Conservation (phyloP, 2,329 filamentous ascomycete genomes). For the Colletotrichum sp. region DNA sequence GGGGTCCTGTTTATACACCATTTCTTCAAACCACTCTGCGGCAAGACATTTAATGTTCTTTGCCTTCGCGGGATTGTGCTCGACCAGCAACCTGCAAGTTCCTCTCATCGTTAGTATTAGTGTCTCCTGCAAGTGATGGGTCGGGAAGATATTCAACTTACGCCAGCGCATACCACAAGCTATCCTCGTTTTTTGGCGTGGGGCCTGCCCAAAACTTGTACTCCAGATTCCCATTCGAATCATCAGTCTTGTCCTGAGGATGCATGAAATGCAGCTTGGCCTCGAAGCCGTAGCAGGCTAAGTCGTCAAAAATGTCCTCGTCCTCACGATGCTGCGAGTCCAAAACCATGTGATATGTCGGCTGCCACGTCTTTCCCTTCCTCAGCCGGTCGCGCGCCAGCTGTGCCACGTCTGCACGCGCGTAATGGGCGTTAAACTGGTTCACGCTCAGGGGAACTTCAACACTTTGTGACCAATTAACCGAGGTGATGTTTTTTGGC, state of each 20-base stretch:
- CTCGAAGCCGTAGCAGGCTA: background rate
- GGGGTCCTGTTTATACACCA: too few relatives aligned
- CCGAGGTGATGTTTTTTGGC: background rate
- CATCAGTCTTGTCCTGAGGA: background rate
- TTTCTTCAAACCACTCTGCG: background rate
- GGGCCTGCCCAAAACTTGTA: background rate
- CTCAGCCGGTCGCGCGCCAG: background rate
- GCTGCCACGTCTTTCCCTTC: background rate
- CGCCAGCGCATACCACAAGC: conserved; percentile 6
- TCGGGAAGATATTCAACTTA: background rate
- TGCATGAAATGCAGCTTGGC: background rate
- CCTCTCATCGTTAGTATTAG: background rate
- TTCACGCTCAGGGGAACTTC: background rate
- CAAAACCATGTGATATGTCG: background rate
- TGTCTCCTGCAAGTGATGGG: background rate
- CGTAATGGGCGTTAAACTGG: background rate
- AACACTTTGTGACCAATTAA: background rate
- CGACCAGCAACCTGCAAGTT: background rate
- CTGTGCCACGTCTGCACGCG: too few relatives aligned
- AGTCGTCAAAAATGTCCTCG: background rate
- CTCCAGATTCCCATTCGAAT: background rate
- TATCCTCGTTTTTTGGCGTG: background rate
- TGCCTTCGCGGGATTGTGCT: background rate
- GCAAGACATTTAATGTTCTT: background rate
- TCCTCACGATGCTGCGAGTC: background rate